Conservation (phyloP, 2,329 filamentous ascomycete genomes). For the Exserohilum turcica region DNA sequence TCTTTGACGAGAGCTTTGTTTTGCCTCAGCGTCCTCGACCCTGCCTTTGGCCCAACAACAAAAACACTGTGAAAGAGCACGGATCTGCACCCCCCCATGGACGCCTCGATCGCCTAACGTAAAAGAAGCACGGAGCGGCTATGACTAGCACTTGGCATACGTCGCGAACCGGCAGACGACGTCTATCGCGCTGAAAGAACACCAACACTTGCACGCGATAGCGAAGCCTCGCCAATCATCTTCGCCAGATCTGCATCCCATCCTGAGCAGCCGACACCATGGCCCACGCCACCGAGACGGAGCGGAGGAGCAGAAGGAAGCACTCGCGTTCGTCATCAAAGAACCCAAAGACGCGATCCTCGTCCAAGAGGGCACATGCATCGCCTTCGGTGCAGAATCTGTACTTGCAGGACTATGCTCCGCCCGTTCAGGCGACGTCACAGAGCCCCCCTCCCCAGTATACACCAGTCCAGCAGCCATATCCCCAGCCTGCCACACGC, state of each 20-base stretch:
- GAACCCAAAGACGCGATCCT: conserved; percentile 18
- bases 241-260: conserved; percentile 1
- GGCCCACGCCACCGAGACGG: conserved; percentile 21
- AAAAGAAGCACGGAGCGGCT: conserved; percentile 16
- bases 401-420: conserved; percentile 21
- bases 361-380: conserved; percentile 19
- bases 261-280: conserved; percentile 13
- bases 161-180: conserved; percentile 20
- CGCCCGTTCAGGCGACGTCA: conserved; percentile 19
- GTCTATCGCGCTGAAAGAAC: conserved; percentile 22
- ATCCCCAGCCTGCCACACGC: conserved; percentile 4
- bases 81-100: conserved; percentile 12
- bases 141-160: conserved; percentile 24
- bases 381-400: conserved; percentile 20
- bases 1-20: conserved; percentile 13
- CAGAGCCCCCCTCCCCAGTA: conserved; percentile 13
- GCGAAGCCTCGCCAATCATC: conserved; percentile 3
- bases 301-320: conserved; percentile 31
- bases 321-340: conserved; percentile 21
- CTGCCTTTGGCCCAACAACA: conserved; percentile 5
- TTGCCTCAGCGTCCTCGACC: conserved; percentile 5
- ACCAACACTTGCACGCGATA: conserved; percentile 8
- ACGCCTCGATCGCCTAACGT: conserved; percentile 10
- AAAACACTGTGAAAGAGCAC: conserved; percentile 3
- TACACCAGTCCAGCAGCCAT: conserved; percentile 12